A percentile compares a stretch with the other conserved stretches of the same genome.
Conservation (phyloP, 75 land plant genomes). For the Larix kaempferi region DNA sequence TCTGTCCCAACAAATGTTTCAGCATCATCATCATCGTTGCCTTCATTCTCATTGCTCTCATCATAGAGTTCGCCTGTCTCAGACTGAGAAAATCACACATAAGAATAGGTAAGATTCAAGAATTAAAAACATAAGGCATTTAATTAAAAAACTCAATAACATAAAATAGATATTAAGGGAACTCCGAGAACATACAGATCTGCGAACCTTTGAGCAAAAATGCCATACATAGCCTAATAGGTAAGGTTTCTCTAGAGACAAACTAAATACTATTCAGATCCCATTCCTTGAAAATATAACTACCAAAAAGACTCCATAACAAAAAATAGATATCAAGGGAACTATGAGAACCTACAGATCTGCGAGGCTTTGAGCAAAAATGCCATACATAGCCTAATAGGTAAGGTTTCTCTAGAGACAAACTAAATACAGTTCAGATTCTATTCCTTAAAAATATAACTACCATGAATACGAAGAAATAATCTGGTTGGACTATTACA, state of each 20-base stretch:
- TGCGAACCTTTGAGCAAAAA: too few relatives aligned
- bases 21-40: background rate
- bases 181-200: background rate
- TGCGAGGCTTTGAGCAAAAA: too few relatives aligned
- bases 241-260: background rate
- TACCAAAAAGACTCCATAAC: background rate
- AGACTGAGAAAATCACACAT: background rate
- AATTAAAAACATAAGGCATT: background rate
- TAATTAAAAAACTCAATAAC: background rate
- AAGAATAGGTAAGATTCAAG: background rate
- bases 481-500: too few relatives aligned
- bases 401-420: background rate
- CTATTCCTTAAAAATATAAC: too few relatives aligned
- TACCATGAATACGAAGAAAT: too few relatives aligned
- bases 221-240: too few relatives aligned
- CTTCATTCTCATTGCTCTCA: constrained; percentile 1
- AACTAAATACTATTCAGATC: background rate
- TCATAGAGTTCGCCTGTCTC: constrained; percentile 8
- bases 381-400: too few relatives aligned
- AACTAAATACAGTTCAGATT: too few relatives aligned
- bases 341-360: background rate
- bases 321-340: background rate
- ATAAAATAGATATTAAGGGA: background rate
- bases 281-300: background rate
- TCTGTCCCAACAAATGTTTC: constrained; percentile 10